Conservation (phyloP, 2,329 filamentous ascomycete species). For the Paecilomyces fulvus region DNA sequence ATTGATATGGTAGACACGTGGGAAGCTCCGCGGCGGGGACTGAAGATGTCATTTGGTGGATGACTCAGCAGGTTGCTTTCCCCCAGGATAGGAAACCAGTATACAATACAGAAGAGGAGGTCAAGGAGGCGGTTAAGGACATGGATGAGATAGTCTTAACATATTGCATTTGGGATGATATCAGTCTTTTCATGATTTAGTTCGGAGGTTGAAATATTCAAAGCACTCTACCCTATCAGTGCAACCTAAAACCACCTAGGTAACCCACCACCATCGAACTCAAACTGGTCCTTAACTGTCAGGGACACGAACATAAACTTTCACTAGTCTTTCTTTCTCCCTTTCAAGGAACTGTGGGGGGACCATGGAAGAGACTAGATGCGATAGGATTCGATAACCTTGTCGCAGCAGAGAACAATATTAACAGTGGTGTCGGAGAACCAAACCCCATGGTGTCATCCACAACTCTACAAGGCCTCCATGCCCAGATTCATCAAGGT, state of each 20-base stretch:
- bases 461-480: neutral
- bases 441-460: neutral
- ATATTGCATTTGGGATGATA: too few species aligned
- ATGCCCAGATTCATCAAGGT: neutral
- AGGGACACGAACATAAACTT: neutral
- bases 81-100: neutral
- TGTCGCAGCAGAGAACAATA: neutral
- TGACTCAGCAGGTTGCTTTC: constrained; percentile 1
- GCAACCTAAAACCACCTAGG: too few species aligned
- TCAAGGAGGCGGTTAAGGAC: too few species aligned
- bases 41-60: neutral
- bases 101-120: too few species aligned
- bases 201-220: too few species aligned
- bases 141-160: too few species aligned
- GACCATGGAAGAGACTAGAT: neutral
- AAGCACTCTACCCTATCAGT: too few species aligned
- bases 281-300: neutral
- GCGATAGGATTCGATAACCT: neutral
- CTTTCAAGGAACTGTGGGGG: neutral
- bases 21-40: neutral
- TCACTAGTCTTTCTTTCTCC: neutral
- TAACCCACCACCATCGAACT: too few species aligned
- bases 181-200: too few species aligned
- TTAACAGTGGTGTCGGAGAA: neutral
- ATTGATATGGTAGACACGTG: neutral